These are phyloP conservation scores for Tuber melanosporum DNA, from an alignment of 495 filamentous ascomycete species.

Conservation along the genomic window DNA sequence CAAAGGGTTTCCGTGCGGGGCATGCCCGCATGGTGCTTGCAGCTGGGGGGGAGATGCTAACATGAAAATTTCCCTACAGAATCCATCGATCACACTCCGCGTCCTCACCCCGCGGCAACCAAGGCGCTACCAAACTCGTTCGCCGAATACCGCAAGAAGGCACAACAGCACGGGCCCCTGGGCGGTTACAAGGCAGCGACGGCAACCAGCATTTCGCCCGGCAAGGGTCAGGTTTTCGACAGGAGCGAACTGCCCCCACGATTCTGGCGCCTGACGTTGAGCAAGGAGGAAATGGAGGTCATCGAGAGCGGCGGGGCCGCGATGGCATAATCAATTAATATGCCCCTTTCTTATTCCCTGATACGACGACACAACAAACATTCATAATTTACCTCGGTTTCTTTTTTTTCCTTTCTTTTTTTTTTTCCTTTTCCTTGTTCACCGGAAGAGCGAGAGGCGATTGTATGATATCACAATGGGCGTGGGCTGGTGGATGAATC, in stretches of 20 bases:
- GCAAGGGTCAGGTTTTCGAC: slow-evolving; percentile 76
- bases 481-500: neutral
- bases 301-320: slow-evolving; percentile 81
- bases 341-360: slow-evolving; percentile 12
- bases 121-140: slow-evolving; percentile 56
- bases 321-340: slow-evolving; percentile 25
- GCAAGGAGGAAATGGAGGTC: slow-evolving; percentile 82
- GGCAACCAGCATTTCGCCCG: slow-evolving; percentile 56
- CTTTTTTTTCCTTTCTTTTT: slow-evolving; percentile 1
- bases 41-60: slow-evolving; percentile 3
- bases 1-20: slow-evolving; percentile 1
- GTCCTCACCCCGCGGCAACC: slow-evolving; percentile 50
- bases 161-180: slow-evolving; percentile 89
- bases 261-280: slow-evolving; percentile 69
- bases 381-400: slow-evolving; percentile 12
- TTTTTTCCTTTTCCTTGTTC: neutral
- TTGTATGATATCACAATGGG: slow-evolving; percentile 15
- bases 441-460: slow-evolving; percentile 3
- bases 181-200: slow-evolving; percentile 51
- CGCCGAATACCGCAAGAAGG: slow-evolving; percentile 83
- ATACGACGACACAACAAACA: slow-evolving; percentile 14
- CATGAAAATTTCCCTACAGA: slow-evolving; percentile 46
- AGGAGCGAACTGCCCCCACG: slow-evolving; percentile 75
- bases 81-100: slow-evolving; percentile 64
- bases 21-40: slow-evolving; percentile 8